Base-by-base conservation (phyloP, 202 grass and related monocot species). In the Hordeum pubiflorum region DNA sequence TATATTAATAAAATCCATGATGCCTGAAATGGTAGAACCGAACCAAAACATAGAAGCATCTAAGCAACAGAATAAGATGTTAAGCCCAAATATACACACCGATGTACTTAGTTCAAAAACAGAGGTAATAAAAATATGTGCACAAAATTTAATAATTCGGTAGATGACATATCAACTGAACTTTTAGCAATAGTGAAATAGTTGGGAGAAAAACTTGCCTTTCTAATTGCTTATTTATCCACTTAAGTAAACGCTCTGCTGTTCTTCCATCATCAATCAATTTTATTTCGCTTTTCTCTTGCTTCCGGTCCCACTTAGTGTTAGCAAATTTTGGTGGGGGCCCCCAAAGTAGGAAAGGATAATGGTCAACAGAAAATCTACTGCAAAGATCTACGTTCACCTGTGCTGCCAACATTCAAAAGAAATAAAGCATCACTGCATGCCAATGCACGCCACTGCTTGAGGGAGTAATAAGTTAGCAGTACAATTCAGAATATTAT, bases 291-390 rank as follows among this genome's bases (percentile, higher is more conserved):
- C 80, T 91, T 60, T 95, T 99, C 59, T 93, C 86, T 91, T 94
- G 81, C 82, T 99, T 93, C 41, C 85, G 87, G 79, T 95, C 81
- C 92, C 92, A 95, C 81, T 89, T 77, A 82, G 66, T 63, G 8
- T 54, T 56, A 72, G 70, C 38, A 76, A 99, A 95, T 90, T 93
- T 95, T 63, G 52, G 44, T 71, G 96, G 96, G 0, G 92, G 86
- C 0, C 88, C 96, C 96, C 92, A 99, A 7, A 95, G 78, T 39
- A 99, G 80, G 89, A 95, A 95, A 79, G 96, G 96, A 80, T 95
- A 99, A 81, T 83, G 90, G 7, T 69, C 72, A 46, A 95, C 92
- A 54, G 96, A 95, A 82, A 99, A 99, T 77, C 81, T 95, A 63
- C 66, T 88, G 74, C 92, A 99, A 87, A 99, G 92, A 81, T 91